These are phyloP conservation scores for Neurospora pannonica DNA, from an alignment of 495 filamentous ascomycete genomes.

Conservation along the genomic window DNA sequence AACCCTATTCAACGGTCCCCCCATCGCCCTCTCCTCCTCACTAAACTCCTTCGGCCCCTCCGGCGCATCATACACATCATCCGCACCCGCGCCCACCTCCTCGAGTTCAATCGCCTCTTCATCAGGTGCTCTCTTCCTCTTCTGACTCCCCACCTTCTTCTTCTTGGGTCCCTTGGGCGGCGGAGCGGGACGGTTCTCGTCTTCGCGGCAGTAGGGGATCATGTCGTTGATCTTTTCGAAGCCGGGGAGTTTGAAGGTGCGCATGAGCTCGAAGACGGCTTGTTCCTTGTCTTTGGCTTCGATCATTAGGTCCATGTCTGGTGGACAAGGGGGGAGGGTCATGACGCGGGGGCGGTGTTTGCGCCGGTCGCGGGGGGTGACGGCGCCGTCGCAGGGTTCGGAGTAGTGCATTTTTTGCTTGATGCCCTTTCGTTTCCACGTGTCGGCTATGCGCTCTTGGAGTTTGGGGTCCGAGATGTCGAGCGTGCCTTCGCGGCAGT, in stretches of 20 bases:
- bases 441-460: slow-evolving; percentile 58
- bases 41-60: slow-evolving; percentile 34
- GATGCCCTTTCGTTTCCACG: slow-evolving; percentile 80
- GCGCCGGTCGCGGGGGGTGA: slow-evolving; percentile 65
- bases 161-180: slow-evolving; percentile 36
- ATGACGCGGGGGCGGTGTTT: slow-evolving; percentile 75
- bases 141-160: slow-evolving; percentile 17
- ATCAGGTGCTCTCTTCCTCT: slow-evolving; percentile 14
- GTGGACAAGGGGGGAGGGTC: slow-evolving; percentile 70
- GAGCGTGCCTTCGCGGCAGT: slow-evolving; percentile 74
- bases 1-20: slow-evolving; percentile 73
- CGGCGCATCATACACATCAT: slow-evolving; percentile 31
- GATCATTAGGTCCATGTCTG: slow-evolving; percentile 91
- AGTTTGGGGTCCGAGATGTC: slow-evolving; percentile 64
- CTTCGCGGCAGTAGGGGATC: slow-evolving; percentile 62
- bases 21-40: slow-evolving; percentile 76
- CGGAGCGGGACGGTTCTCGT: slow-evolving; percentile 61
- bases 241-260: slow-evolving; percentile 72
- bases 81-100: slow-evolving; percentile 33
- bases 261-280: slow-evolving; percentile 90
- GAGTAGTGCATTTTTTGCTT: slow-evolving; percentile 96
- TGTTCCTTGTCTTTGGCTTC: slow-evolving; percentile 99
- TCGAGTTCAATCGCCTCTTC: slow-evolving; percentile 31
- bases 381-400: slow-evolving; percentile 63
- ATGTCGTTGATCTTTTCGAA: slow-evolving; percentile 69